Base-by-base conservation (phyloP, 1,139 yeast genomes). In the Pichia sp. region DNA sequence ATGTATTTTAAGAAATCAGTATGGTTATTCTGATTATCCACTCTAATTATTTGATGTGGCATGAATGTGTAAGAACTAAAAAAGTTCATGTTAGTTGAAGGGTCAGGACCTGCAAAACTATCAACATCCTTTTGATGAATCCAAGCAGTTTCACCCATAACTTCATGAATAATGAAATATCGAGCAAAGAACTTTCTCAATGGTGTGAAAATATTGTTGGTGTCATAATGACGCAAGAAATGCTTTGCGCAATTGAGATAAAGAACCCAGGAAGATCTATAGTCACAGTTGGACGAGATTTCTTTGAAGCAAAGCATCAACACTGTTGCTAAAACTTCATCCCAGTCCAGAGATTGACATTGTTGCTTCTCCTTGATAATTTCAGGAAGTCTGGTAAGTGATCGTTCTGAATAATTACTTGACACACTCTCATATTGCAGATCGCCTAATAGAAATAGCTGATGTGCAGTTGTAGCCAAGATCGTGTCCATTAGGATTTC, bases 81-180 rank as follows among this genome's bases (percentile, higher is more conserved):
- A n/a, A n/a, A n/a, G n/a, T n/a, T n/a, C n/a, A n/a, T n/a, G n/a
- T n/a, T n/a, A n/a, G n/a, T n/a, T n/a, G n/a, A n/a, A n/a, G n/a
- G n/a, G n/a, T n/a, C n/a, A n/a, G n/a, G n/a, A n/a, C n/a, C n/a
- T n/a, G n/a, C n/a, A n/a, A n/a, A n/a, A n/a, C n/a, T n/a, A n/a
- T n/a, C n/a, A n/a, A n/a, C n/a, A n/a, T 19, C 29, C 14, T 34
- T 34, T 20, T 27, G 28, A 26, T 30, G 25, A 21, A 49, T 49
- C 64, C 64, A 60, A 1, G 63, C 64, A 1, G 67, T 63, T 37
- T 62, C 64, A 9, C 66, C 64, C 64, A 64, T 60, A 2, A 64
- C 62, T 38, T 64, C 69, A 44, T 64, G 68, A 16, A 62, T 51
- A 6, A 62, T 53, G 40, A 64, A 59, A 40, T 62, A 63, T 22